phyloP scores from a whole-genome alignment of 2,329 filamentous ascomycete species.

The Bipolaris oryzae region DNA sequence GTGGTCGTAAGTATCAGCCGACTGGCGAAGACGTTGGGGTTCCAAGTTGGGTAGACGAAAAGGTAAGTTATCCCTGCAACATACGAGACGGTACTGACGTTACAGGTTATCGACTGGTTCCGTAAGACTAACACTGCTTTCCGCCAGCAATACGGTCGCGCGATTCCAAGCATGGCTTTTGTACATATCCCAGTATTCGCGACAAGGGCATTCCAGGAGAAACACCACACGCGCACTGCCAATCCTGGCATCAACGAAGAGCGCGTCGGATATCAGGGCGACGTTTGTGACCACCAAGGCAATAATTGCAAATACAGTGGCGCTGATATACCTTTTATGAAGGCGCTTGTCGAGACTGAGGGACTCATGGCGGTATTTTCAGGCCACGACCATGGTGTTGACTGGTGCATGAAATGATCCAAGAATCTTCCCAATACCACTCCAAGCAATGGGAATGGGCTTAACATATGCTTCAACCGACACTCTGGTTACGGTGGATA shows the following conservation, averaged over 20 bases:
- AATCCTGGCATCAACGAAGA: slow-evolving; percentile 50
- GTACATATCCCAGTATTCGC: slow-evolving; percentile 57
- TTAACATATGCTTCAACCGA: slow-evolving; percentile 64
- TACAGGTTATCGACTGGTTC: slow-evolving; percentile 39
- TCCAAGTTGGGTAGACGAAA: slow-evolving; percentile 28
- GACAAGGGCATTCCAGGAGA: slow-evolving; percentile 48
- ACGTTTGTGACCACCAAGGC: slow-evolving; percentile 20
- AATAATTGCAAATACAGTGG: slow-evolving; percentile 45
- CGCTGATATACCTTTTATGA: slow-evolving; percentile 68
- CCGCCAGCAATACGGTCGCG: slow-evolving; percentile 35
- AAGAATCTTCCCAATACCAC: slow-evolving; percentile 36
- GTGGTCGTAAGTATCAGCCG: slow-evolving; percentile 30
- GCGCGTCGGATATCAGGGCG: slow-evolving; percentile 31
- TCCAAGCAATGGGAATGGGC: slow-evolving; percentile 51
- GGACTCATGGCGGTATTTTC: slow-evolving; percentile 59
- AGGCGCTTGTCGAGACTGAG: slow-evolving; percentile 60
- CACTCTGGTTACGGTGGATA: slow-evolving; percentile 75
- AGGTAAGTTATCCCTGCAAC: slow-evolving; percentile 15
- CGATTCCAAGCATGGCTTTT: slow-evolving; percentile 60
- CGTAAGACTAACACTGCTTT: slow-evolving; percentile 23
- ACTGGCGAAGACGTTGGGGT: slow-evolving; percentile 21
- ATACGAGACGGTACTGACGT: slow-evolving; percentile 6
- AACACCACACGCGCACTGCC: slow-evolving; percentile 53
- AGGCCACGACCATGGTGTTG: slow-evolving; percentile 67
- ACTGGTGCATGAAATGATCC: slow-evolving; percentile 52